A percentile compares a stretch with the other conserved stretches of the same genome.
Conservation (phyloP, 2,329 filamentous ascomycete species). For the Alternaria metachromatica region DNA sequence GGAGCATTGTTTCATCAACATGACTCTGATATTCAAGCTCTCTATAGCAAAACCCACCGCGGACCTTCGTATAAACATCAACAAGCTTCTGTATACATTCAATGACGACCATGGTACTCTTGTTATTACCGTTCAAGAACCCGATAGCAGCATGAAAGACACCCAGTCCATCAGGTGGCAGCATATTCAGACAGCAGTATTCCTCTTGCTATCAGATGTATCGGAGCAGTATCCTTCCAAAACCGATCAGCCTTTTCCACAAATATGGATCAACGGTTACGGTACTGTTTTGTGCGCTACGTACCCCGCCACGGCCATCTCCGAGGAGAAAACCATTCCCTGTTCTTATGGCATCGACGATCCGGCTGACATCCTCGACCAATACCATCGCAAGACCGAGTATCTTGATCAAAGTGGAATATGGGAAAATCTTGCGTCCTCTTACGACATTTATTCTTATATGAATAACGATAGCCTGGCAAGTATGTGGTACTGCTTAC, state of each 20-base stretch:
- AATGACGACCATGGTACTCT: too few relatives aligned
- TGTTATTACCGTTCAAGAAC: not conserved
- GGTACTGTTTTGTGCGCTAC: not conserved
- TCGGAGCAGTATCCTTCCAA: not conserved
- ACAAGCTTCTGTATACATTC: not conserved
- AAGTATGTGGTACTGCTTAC: too few relatives aligned
- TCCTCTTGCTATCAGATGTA: not conserved
- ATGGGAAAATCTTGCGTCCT: too few relatives aligned
- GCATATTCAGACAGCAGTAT: not conserved
- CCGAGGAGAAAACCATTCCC: not conserved
- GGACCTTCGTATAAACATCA: not conserved
- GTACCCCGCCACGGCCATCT: not conserved
- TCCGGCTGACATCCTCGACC: rapidly evolving
- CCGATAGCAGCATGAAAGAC: not conserved
- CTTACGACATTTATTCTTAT: too few relatives aligned
- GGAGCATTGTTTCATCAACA: too few relatives aligned
- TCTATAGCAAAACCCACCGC: too few relatives aligned
- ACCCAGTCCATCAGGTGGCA: not conserved
- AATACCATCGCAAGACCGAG: rapidly evolving
- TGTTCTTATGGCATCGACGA: not conserved
- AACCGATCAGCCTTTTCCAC: not conserved
- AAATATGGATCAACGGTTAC: not conserved
- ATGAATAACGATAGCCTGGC: too few relatives aligned
- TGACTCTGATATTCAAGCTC: not conserved
- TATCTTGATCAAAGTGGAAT: too few relatives aligned